Conservation (phyloP, 2,329 filamentous ascomycete species). For the Chalara sp. region DNA sequence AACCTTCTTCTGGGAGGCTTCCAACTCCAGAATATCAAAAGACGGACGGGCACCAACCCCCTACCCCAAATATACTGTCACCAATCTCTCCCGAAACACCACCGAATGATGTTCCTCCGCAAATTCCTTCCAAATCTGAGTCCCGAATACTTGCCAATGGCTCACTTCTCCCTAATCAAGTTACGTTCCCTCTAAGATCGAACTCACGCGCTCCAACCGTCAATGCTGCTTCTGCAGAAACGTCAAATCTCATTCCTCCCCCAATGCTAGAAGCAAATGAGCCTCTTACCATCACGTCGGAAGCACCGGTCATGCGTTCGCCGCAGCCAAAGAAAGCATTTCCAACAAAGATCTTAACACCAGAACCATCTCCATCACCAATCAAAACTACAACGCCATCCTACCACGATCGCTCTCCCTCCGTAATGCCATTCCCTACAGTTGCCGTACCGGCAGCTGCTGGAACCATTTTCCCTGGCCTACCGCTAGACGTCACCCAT, state of each 20-base stretch:
- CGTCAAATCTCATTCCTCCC: not conserved
- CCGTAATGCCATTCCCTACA: slow-evolving; percentile 15
- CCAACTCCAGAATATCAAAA: slow-evolving; percentile 21
- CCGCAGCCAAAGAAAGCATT: slow-evolving; percentile 20
- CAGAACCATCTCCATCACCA: slow-evolving; percentile 13
- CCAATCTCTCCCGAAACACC: slow-evolving; percentile 19
- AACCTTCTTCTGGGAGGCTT: slow-evolving; percentile 10
- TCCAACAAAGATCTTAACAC: slow-evolving; percentile 17
- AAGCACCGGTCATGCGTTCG: slow-evolving; percentile 13
- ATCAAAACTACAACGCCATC: not conserved
- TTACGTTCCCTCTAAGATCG: no score
- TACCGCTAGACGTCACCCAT: slow-evolving; percentile 17
- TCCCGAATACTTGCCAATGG: slow-evolving; percentile 10
- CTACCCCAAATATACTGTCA: slow-evolving; percentile 14
- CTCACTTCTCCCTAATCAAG: no score
- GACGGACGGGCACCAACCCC: slow-evolving; percentile 13
- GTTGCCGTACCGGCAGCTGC: slow-evolving; percentile 8
- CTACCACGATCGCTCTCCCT: not conserved
- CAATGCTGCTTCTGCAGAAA: not conserved
- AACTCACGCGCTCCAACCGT: not conserved
- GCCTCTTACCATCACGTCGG: slow-evolving; percentile 22
- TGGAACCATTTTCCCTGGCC: slow-evolving; percentile 16
- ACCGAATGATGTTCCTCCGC: slow-evolving; percentile 13
- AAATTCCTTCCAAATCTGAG: slow-evolving; percentile 15
- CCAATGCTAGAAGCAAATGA: slow-evolving; percentile 12